These are phyloP conservation scores for Trichocladium uniseriatum DNA, from an alignment of 495 filamentous ascomycete species.

Conservation along the genomic window DNA sequence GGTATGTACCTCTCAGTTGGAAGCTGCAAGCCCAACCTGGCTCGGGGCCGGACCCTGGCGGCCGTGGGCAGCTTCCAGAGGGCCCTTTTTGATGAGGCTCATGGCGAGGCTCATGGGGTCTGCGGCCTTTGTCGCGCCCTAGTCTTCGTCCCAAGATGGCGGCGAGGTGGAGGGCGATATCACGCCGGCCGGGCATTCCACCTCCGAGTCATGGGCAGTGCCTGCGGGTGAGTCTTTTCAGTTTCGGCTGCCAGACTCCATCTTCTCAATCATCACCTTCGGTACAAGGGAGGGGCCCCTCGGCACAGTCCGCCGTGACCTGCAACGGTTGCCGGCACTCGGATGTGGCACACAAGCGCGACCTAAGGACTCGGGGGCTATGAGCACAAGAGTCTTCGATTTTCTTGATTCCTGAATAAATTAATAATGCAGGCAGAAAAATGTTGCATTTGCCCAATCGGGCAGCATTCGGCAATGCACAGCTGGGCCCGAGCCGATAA, in stretches of 20 bases:
- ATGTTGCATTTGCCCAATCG: background rate
- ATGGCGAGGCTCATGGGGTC: background rate
- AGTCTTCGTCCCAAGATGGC: background rate
- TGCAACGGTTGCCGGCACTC: background rate
- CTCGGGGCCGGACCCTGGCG: background rate
- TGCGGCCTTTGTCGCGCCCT: background rate
- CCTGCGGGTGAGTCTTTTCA: background rate
- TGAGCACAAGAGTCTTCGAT: no score
- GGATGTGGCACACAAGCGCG: background rate
- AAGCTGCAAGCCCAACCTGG: no score
- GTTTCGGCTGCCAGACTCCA: no score
- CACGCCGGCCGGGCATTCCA: slow-evolving; percentile 2
- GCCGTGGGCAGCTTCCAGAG: background rate
- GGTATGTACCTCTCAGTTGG: background rate
- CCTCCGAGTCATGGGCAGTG: background rate
- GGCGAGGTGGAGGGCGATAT: background rate
- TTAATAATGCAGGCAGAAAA: background rate
- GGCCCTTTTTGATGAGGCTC: background rate
- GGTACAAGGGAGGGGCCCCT: no score
- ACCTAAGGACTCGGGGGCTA: no score
- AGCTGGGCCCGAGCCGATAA: background rate
- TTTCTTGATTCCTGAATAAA: background rate
- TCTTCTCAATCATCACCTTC: no score
- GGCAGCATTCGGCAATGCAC: background rate
- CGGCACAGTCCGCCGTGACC: background rate